Base-by-base conservation (phyloP, 2,329 filamentous ascomycete genomes). In the Fusarium sp. region DNA sequence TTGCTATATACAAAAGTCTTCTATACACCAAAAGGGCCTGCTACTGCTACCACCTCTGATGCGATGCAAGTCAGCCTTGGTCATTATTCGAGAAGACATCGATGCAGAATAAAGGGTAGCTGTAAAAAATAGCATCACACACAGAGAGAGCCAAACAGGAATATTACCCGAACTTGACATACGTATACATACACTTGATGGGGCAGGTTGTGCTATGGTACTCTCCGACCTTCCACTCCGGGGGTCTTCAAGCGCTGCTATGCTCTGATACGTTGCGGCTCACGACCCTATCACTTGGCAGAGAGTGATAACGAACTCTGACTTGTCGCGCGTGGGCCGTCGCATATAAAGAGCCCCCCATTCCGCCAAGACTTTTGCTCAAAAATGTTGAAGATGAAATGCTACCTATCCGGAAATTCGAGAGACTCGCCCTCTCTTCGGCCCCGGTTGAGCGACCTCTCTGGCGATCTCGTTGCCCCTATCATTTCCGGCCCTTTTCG, bases 281-380 rank as follows among this genome's bases (percentile, higher is more conserved):
- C 40, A 51, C 30, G 36, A 23, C 10, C 51, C 64, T 64, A 64
- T 63, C 61, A 57, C 61, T 64, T 64, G 50, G 61, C 50, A 57
- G 23, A 26, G 28, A 36, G 51, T 23, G 52, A 36, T 42, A 62
- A 41, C 36, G 36, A 62, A 28, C 20, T 62, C 15, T 62, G 31
- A 62, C 60, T 62, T 47, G 60, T 62, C 23, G 10, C 46, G 34
- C 40, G 37, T 40, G 20, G 42, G 42, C n/a, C 46, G 36, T 45
- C 33, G 45, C 33, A 64, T 51, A 65, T 65, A 65, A 65, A 65
- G 30, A 37, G 13, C 40, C 45, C 51, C 45, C 52, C 26, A 40
- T 52, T 37, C 53, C 60, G 62, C 62, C 60, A 65, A 65, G 61
- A 64, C 57, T 62, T 33, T n/a, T 28, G 57, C 40, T 38, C 56